A percentile compares a stretch with the other conserved stretches of the same genome.
These are phyloP conservation scores for Binderoboletus segoi DNA, from an alignment of 1,284 basidiomycete genomes.

Conservation along the genomic window DNA sequence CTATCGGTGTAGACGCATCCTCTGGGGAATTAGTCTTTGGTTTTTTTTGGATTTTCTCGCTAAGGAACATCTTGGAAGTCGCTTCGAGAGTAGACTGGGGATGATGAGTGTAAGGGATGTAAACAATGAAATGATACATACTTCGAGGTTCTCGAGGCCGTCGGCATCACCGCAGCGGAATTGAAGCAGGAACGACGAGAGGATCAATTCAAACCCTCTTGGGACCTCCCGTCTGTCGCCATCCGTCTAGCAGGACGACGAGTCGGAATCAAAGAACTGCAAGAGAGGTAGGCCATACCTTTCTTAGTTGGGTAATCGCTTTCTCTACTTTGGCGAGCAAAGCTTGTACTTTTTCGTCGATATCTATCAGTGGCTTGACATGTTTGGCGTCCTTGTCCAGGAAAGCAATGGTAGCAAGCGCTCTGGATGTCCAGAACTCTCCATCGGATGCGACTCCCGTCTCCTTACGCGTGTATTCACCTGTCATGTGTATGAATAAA, in stretches of 20 bases:
- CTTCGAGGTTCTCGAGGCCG: slow-evolving; percentile 63
- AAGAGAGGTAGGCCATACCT: slow-evolving; percentile 39
- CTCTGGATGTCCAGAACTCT: slow-evolving; percentile 79
- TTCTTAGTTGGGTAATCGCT: slow-evolving; percentile 48
- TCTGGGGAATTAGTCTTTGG: slow-evolving; percentile 36
- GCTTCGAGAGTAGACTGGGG: slow-evolving; percentile 56
- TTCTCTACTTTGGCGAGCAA: slow-evolving; percentile 52
- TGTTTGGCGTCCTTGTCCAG: slow-evolving; percentile 76
- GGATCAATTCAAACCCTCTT: slow-evolving; percentile 70
- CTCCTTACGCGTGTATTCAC: slow-evolving; percentile 55
- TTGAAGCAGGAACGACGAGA: slow-evolving; percentile 70
- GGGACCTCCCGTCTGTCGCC: slow-evolving; percentile 55
- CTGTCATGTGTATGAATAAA: slow-evolving; percentile 14
- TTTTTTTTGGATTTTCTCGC: slow-evolving; percentile 50
- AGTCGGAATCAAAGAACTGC: background rate
- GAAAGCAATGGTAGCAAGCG: slow-evolving; percentile 59
- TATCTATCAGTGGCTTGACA: slow-evolving; percentile 55
- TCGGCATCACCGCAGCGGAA: slow-evolving; percentile 67
- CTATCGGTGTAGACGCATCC: slow-evolving; percentile 62
- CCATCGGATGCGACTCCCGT: slow-evolving; percentile 71
- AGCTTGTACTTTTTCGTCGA: slow-evolving; percentile 59
- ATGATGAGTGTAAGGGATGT: background rate
- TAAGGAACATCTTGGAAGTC: slow-evolving; percentile 53
- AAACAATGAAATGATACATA: slow-evolving; percentile 33
- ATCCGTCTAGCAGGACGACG: slow-evolving; percentile 40